Percentiles rank a stretch among this genome's conserved stretches.
Evolutionary conservation across 371 early-diverging fungal genomes (phyloP).

Genomic region (Syncephalastrum sp.): DNA sequence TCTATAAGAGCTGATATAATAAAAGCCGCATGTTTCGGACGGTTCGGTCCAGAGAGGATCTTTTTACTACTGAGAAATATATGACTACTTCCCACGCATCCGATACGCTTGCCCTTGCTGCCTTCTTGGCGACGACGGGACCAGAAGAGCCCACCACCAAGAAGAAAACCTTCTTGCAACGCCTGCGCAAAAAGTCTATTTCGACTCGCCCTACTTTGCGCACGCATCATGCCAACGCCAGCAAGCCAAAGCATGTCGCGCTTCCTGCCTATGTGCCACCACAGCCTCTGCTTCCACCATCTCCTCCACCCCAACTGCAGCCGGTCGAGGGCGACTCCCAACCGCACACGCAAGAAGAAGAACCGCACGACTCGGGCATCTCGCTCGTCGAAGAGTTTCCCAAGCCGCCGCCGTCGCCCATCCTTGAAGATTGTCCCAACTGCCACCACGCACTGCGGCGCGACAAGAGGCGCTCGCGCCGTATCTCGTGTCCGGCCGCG

Average conservation of each 20-base stretch:
- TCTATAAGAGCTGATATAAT: too few species aligned
- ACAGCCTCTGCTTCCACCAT: background rate
- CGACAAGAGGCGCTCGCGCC: background rate
- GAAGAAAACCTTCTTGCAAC: slow-evolving; percentile 14
- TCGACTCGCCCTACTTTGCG: background rate
- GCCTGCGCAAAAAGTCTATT: slow-evolving; percentile 22
- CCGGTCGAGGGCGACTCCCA: background rate
- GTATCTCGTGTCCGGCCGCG: slow-evolving; percentile 14
- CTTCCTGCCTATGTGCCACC: slow-evolving; percentile 19
- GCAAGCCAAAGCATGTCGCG: slow-evolving; percentile 18
- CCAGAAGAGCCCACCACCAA: slow-evolving; percentile 23
- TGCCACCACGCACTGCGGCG: slow-evolving; percentile 1
- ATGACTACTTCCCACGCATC: background rate
- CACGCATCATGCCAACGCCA: background rate
- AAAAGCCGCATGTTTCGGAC: too few species aligned
- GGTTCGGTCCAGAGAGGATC: slow-evolving; percentile 5
- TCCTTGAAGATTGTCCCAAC: slow-evolving; percentile 7
- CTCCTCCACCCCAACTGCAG: background rate
- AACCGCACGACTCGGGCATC: background rate
- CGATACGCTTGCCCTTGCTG: slow-evolving; percentile 31
- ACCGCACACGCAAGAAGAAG: too few species aligned
- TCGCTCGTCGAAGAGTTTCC: slow-evolving; percentile 2
- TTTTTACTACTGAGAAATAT: background rate
- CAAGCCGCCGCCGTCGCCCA: slow-evolving; percentile 2
- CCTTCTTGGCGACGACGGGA: slow-evolving; percentile 36